Conservation (phyloP, 257 asterid species). For the Solanum paucissectum region DNA sequence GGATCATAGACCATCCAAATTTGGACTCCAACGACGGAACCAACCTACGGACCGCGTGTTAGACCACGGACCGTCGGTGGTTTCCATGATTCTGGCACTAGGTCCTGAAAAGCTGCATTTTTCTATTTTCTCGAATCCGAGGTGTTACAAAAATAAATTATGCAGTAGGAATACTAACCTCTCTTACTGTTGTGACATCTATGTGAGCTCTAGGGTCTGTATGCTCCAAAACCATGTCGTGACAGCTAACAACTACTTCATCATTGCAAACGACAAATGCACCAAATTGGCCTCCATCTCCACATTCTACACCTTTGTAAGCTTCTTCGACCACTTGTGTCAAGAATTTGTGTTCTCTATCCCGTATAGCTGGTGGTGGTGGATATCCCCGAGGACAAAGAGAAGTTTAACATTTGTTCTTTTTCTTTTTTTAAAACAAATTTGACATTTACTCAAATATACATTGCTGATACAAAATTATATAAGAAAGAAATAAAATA, state of each 20-base stretch:
- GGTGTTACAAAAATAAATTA: not conserved
- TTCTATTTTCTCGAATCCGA: no score
- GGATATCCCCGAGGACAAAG: not conserved
- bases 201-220: constrained; percentile 98
- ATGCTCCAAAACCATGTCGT: constrained; percentile 62
- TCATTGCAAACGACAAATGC: constrained; percentile 76
- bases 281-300: constrained; percentile 95
- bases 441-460: not conserved
- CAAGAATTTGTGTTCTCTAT: constrained; percentile 81
- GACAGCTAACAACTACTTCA: constrained; percentile 84
- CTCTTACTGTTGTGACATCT: constrained; percentile 94
- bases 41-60: no score
- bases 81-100: no score
- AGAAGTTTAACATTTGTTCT: not conserved
- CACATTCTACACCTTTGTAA: constrained; percentile 83
- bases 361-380: constrained; percentile 60
- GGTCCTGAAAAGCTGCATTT: no score
- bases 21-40: no score
- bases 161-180: constrained; percentile 36
- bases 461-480: not conserved
- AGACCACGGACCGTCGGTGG: no score
- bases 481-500: not conserved
- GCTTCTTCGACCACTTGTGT: constrained; percentile 93
- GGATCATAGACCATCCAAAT: no score
- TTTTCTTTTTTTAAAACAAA: not conserved